These are phyloP conservation scores for Xanthoconium separans DNA, from an alignment of 1,284 basidiomycete species.

Conservation along the genomic window DNA sequence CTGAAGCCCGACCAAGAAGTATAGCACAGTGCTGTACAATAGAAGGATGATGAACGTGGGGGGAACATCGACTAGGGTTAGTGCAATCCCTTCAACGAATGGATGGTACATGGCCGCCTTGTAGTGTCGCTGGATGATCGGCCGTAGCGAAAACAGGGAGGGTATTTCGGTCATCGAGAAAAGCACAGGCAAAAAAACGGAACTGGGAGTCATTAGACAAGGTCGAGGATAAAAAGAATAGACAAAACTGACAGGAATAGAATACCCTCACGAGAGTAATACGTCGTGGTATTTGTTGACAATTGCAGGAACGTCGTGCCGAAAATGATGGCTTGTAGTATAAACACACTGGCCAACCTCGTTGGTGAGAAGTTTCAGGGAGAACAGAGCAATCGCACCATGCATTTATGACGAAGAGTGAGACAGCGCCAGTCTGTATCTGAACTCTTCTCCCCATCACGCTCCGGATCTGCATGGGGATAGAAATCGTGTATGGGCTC, in stretches of 20 bases:
- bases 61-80: slow-evolving; percentile 62
- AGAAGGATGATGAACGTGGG: slow-evolving; percentile 45
- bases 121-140: slow-evolving; percentile 55
- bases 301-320: slow-evolving; percentile 76
- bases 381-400: slow-evolving; percentile 26
- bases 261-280: slow-evolving; percentile 80
- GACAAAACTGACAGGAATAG: slow-evolving; percentile 58
- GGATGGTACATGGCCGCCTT: slow-evolving; percentile 57
- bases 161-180: slow-evolving; percentile 40
- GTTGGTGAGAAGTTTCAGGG: slow-evolving; percentile 29
- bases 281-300: slow-evolving; percentile 60
- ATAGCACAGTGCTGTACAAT: slow-evolving; percentile 51
- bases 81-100: slow-evolving; percentile 53
- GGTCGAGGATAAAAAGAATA: background rate
- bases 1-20: slow-evolving; percentile 55
- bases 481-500: slow-evolving; percentile 50
- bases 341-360: slow-evolving; percentile 35
- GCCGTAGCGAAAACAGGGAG: slow-evolving; percentile 50
- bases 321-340: slow-evolving; percentile 70
- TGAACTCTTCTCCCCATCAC: slow-evolving; percentile 67
- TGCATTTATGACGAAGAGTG: slow-evolving; percentile 38
- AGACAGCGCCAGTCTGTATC: slow-evolving; percentile 59
- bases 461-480: slow-evolving; percentile 63
- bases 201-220: slow-evolving; percentile 15
- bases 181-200: slow-evolving; percentile 33